Conservation (phyloP, 495 filamentous ascomycete genomes). For the Neurospora tetraspora region DNA sequence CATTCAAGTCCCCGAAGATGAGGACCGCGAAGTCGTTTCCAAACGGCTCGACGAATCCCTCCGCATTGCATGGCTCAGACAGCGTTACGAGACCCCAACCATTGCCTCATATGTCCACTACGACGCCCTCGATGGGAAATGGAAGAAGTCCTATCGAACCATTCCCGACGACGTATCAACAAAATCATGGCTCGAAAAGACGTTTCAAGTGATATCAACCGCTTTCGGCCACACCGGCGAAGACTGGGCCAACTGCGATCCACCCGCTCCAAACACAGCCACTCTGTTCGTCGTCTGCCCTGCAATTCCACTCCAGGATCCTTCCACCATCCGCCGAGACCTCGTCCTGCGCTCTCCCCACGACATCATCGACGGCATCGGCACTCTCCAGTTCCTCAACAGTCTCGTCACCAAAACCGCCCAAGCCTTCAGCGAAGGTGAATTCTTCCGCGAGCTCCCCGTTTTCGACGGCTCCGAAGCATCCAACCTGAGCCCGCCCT, state of each 20-base stretch:
- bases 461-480: constrained; percentile 10
- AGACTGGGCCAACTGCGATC: constrained; percentile 34
- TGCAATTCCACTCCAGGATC: not conserved
- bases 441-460: not conserved
- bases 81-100: constrained; percentile 35
- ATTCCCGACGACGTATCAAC: constrained; percentile 8
- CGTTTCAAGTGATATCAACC: constrained; percentile 23
- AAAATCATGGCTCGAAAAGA: constrained; percentile 26
- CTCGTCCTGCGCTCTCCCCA: constrained; percentile 37
- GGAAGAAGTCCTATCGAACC: constrained; percentile 31
- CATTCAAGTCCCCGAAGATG: not conserved
- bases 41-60: constrained; percentile 20
- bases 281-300: constrained; percentile 31
- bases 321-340: constrained; percentile 13
- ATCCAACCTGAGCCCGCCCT: constrained; percentile 11
- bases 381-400: constrained; percentile 31
- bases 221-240: constrained; percentile 19
- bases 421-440: constrained; percentile 8
- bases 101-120: constrained; percentile 29
- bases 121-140: constrained; percentile 14
- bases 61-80: constrained; percentile 28
- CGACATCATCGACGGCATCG: constrained; percentile 40
- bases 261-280: constrained; percentile 24
- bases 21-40: not conserved
- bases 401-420: constrained; percentile 13